These are phyloP conservation scores for Rhododendron vialii DNA, from an alignment of 148 eudicot genomes.

Conservation along the genomic window DNA sequence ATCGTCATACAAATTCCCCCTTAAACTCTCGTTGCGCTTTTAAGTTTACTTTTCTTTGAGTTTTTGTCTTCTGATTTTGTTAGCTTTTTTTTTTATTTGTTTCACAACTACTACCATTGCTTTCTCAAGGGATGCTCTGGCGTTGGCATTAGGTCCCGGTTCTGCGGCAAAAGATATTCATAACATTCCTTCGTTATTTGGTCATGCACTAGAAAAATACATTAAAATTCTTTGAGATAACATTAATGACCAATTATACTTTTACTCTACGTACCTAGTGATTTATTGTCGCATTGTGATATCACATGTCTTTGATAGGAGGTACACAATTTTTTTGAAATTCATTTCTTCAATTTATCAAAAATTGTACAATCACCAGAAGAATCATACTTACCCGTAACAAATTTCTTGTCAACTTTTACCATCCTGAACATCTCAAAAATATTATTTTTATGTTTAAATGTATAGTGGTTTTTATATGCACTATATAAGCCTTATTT, in stretches of 20 bases:
- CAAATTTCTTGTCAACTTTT: no score
- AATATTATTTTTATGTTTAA: no score
- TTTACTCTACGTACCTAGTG: neutral
- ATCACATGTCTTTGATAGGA: neutral
- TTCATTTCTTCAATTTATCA: no score
- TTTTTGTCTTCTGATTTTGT: neutral
- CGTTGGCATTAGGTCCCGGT: neutral
- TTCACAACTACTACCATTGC: neutral
- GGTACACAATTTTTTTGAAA: no score
- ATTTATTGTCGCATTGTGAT: neutral
- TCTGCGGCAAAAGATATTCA: neutral
- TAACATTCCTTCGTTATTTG: no score
- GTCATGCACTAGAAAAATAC: neutral
- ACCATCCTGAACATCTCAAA: no score
- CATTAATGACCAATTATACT: no score
- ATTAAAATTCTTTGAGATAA: neutral
- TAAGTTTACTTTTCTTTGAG: neutral
- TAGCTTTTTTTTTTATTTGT: neutral
- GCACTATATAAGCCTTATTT: no score
- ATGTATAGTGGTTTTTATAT: no score
- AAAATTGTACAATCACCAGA: no score
- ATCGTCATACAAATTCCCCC: neutral
- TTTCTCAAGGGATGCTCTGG: neutral
- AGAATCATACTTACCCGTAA: no score
- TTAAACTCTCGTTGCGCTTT: neutral